Percentiles rank a stretch among this genome's conserved stretches.
Evolutionary conservation across 768 basidiomycete genomes (phyloP).

Genomic region (Paxillus ammoniavirescens): DNA sequence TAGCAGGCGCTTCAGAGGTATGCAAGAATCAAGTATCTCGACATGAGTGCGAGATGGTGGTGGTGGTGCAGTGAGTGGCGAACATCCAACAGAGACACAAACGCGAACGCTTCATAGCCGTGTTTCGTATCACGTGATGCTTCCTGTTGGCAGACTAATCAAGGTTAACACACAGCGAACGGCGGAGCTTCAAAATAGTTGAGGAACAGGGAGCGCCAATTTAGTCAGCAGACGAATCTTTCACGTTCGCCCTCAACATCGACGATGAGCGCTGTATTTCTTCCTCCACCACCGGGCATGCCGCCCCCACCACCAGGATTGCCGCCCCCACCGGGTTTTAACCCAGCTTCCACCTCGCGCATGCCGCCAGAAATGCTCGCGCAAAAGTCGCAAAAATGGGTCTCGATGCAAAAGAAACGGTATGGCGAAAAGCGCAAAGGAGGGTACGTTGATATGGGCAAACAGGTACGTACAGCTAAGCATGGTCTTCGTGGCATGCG

Average conservation of each 20-base stretch:
- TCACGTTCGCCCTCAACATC: constrained; percentile 27
- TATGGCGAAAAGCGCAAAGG: constrained; percentile 91
- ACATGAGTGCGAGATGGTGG: neutral
- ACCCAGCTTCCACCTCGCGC: constrained; percentile 36
- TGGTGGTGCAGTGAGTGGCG: neutral
- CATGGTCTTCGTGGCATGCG: neutral
- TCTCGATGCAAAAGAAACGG: constrained; percentile 88
- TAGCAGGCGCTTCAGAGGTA: neutral
- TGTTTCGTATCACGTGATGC: neutral
- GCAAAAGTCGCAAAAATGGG: constrained; percentile 95
- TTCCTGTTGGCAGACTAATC: neutral
- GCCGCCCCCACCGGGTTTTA: constrained; percentile 34
- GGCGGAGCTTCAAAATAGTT: constrained; percentile 23
- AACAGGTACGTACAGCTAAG: constrained; percentile 61
- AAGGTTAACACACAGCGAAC: too few relatives aligned
- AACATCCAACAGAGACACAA: neutral
- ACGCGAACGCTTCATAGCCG: neutral
- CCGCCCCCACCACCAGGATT: constrained; percentile 41
- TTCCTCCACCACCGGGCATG: constrained; percentile 44
- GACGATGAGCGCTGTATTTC: constrained; percentile 32
- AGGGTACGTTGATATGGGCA: constrained; percentile 89
- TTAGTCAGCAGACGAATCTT: constrained; percentile 29
- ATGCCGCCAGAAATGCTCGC: constrained; percentile 71
- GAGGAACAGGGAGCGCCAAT: neutral
- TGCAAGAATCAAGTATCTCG: too few relatives aligned